Evolutionary conservation across 192 early-diverging fungal genomes (phyloP), one percentile per base, ranked within the genome.

Genomic region (Coemansia sp.): DNA sequence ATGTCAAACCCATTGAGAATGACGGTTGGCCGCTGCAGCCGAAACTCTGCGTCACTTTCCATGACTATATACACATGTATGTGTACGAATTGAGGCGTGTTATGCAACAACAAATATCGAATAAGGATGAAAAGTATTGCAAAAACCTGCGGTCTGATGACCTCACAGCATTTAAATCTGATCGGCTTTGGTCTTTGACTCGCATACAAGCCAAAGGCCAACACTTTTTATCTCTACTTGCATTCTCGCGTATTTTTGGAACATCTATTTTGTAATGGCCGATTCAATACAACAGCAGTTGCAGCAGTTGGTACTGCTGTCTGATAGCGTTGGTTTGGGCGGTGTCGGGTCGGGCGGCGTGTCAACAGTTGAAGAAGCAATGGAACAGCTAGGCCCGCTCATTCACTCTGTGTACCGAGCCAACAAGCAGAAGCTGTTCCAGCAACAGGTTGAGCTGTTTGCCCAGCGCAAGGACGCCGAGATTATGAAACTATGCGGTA

Each of bases 401-500:
- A 93, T 99, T 68, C 95, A 94, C 69, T 89, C 89, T 8, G 89
- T 99, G 25, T 88, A 93, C 59, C 89, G 92, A 36, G 82, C 89
- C 40, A 88, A 88, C 56, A 89, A 90, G 70, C 89, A 96, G 74
- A 88, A 90, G 46, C 83, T 87, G 26, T 97, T 97, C 60, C 72
- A 88, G n/a, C 90, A 96, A 38, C 90, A 93, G 54, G 84, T 99
- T 14, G 82, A 86, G 28, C 37, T 81, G 36, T 93, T 97, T 68
- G 90, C 93, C 24, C 79, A 86, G 53, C 85, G 86, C 53, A 98
- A 98, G 64, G 95, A 97, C 63, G 84, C 85, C 28, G 97, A 99
- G 74, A 99, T 99, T 61, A 95, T 97, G 82, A 88, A 91, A 58
- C 92, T 99, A 83, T 99, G 97, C 79, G 92, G 90, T 68, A 86